A percentile compares a stretch with the other conserved stretches of the same genome.
These are phyloP conservation scores for Cyberlindnera americana DNA, from an alignment of 805 yeast genomes.

Conservation along the genomic window DNA sequence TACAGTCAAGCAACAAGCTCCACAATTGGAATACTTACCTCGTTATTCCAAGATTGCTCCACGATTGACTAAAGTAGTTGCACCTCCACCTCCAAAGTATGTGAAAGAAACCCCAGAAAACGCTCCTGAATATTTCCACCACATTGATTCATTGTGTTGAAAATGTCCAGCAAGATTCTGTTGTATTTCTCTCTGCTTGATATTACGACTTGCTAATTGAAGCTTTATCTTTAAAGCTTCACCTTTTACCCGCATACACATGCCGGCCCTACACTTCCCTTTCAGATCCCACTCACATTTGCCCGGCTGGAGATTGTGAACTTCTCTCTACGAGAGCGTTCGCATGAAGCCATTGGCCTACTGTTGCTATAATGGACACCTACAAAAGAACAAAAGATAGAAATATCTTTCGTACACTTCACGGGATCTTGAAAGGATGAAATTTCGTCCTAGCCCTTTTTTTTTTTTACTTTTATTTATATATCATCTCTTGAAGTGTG, in stretches of 20 bases:
- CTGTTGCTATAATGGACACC: slow-evolving; percentile 2
- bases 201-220: too few species aligned
- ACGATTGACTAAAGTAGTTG: slow-evolving; percentile 7
- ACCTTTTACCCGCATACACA: not conserved
- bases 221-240: too few species aligned
- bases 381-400: too few species aligned
- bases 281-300: not conserved
- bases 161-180: too few species aligned
- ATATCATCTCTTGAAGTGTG: too few species aligned
- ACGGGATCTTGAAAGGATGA: slow-evolving; percentile 2
- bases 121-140: not conserved
- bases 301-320: slow-evolving; percentile 3
- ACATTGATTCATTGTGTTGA: slow-evolving; percentile 4
- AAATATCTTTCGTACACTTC: not conserved
- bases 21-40: slow-evolving; percentile 5
- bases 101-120: not conserved
- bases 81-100: slow-evolving; percentile 6
- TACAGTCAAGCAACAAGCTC: not conserved
- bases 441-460: slow-evolving; percentile 1
- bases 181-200: too few species aligned
- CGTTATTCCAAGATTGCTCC: slow-evolving; percentile 9
- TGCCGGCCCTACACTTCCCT: not conserved
- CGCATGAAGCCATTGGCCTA: slow-evolving; percentile 5
- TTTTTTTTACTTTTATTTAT: not conserved
- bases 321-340: not conserved